phyloP scores from a whole-genome alignment of 345 rosid species.

The Combretum micranthum region DNA sequence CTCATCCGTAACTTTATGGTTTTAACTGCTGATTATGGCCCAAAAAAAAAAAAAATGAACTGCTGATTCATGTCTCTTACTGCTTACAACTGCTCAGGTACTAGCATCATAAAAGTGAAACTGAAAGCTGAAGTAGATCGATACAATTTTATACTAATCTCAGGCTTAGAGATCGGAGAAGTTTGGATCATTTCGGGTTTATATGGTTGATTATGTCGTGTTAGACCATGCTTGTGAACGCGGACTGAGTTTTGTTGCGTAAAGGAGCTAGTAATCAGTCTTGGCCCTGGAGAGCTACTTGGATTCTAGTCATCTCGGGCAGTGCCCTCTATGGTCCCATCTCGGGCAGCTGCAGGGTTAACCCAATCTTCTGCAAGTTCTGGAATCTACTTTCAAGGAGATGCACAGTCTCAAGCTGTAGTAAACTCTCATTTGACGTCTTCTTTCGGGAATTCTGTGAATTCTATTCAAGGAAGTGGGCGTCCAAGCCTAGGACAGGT shows the following conservation, averaged over 20 bases:
- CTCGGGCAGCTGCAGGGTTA: conserved; percentile 70
- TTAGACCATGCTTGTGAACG: conserved; percentile 2
- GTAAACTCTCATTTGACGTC: conserved; percentile 82
- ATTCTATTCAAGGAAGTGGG: conserved; percentile 66
- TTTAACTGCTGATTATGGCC: too few species aligned
- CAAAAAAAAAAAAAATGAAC: too few species aligned
- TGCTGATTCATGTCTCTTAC: not conserved
- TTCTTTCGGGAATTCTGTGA: conserved; percentile 74
- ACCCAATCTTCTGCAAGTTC: conserved; percentile 91
- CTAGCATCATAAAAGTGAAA: conserved; percentile 15
- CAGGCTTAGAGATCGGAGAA: conserved; percentile 15
- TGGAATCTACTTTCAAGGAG: conserved; percentile 93
- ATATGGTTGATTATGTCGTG: not conserved
- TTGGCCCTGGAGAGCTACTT: conserved; percentile 76
- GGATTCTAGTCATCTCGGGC: conserved; percentile 46
- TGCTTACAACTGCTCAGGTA: not conserved
- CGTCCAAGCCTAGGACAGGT: conserved; percentile 60
- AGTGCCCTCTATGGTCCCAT: conserved; percentile 64
- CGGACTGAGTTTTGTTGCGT: conserved; percentile 10
- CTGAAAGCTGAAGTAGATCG: conserved; percentile 33
- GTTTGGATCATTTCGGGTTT: conserved; percentile 4
- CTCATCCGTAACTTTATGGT: too few species aligned
- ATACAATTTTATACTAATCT: conserved; percentile 12
- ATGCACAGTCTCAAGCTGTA: conserved; percentile 82
- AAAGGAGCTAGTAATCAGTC: conserved; percentile 27